Evolutionary conservation across 345 rosid species (phyloP).

Genomic region (Ceriops zippeliana): DNA sequence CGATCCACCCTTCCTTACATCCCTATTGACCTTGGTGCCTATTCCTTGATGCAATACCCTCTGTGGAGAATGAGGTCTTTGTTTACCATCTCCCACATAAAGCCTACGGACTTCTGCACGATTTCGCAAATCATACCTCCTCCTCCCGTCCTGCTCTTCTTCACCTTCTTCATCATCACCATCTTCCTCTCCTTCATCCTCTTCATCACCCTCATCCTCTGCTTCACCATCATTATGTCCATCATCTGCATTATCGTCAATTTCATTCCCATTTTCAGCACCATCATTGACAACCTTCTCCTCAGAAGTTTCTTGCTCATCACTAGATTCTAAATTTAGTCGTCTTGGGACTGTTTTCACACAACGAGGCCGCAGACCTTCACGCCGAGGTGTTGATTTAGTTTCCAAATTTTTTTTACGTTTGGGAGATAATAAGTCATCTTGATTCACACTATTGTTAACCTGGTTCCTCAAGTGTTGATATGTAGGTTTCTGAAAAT

Average conservation of each 20-base stretch:
- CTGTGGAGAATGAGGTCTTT: slow-evolving; percentile 81
- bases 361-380: slow-evolving; percentile 95
- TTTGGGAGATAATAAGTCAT: slow-evolving; percentile 55
- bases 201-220: slow-evolving; percentile 61
- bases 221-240: slow-evolving; percentile 47
- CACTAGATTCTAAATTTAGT: slow-evolving; percentile 55
- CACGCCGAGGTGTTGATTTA: slow-evolving; percentile 84
- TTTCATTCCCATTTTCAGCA: slow-evolving; percentile 75
- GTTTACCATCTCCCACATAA: slow-evolving; percentile 73
- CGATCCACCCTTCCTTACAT: slow-evolving; percentile 89
- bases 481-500: slow-evolving; percentile 60
- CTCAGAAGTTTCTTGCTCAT: slow-evolving; percentile 66
- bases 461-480: slow-evolving; percentile 55
- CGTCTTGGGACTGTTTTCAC: slow-evolving; percentile 52
- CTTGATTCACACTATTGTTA: slow-evolving; percentile 51
- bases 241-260: slow-evolving; percentile 61
- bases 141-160: slow-evolving; percentile 89
- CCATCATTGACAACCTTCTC: slow-evolving; percentile 77
- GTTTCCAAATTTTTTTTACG: slow-evolving; percentile 46
- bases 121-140: slow-evolving; percentile 93
- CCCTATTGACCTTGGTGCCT: slow-evolving; percentile 80
- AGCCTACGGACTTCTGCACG: slow-evolving; percentile 89
- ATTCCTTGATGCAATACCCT: slow-evolving; percentile 97
- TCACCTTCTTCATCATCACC: slow-evolving; percentile 75
- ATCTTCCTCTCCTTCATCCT: slow-evolving; percentile 53